Percentiles rank a stretch among this genome's conserved stretches.
Evolutionary conservation across 1,284 basidiomycete genomes (phyloP).

Genomic region (Papiliotrema terrestris): DNA sequence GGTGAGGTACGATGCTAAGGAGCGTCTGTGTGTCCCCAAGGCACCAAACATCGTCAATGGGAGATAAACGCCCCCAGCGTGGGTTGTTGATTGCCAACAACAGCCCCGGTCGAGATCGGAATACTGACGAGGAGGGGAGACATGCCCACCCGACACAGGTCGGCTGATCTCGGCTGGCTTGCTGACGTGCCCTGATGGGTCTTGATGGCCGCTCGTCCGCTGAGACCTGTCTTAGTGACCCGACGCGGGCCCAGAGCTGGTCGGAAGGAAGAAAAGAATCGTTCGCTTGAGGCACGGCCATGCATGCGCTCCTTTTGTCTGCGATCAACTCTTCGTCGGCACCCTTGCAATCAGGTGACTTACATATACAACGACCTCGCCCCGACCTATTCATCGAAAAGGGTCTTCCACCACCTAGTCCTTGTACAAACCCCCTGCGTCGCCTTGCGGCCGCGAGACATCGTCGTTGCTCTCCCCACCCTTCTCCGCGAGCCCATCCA

Average conservation of each 20-base stretch:
- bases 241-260: no score
- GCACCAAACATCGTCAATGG: not conserved
- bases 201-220: no score
- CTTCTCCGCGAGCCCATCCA: constrained; percentile 15
- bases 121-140: not conserved
- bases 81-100: not conserved
- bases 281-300: no score
- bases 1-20: not conserved
- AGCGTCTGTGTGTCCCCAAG: not conserved
- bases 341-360: no score
- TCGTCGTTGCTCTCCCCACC: constrained; percentile 19
- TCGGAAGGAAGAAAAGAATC: no score
- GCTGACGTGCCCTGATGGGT: no score
- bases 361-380: not conserved
- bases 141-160: not conserved
- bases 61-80: not conserved
- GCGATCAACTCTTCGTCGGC: no score
- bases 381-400: not conserved
- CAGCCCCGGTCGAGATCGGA: not conserved
- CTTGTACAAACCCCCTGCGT: constrained; percentile 12
- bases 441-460: constrained; percentile 16
- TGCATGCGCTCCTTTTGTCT: no score
- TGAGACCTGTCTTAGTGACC: no score
- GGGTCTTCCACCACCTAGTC: constrained; percentile 7
- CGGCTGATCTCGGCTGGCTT: no score